Evolutionary conservation across 352 stramenopile species (phyloP).

Genomic region (Poterioochromonas sp.): DNA sequence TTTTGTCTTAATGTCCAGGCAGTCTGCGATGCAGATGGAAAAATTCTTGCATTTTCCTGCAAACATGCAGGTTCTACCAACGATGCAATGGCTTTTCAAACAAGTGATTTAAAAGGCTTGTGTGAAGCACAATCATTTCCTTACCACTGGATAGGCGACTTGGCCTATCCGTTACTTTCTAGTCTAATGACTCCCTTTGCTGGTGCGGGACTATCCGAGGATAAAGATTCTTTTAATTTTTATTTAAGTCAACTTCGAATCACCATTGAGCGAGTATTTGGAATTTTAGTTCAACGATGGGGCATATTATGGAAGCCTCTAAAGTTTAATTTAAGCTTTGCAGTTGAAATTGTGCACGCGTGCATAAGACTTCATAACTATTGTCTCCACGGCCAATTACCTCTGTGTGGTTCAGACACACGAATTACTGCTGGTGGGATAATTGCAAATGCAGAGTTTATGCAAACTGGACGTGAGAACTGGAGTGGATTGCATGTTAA

Average conservation of each 20-base stretch:
- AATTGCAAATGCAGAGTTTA: no score
- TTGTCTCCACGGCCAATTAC: background rate
- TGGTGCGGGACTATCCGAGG: background rate
- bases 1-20: constrained; percentile 36
- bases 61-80: background rate
- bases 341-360: constrained; percentile 12
- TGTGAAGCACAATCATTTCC: background rate
- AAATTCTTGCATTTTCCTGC: constrained; percentile 18
- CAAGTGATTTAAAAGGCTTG: background rate
- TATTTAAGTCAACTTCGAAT: background rate
- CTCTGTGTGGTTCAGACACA: background rate
- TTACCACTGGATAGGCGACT: constrained; percentile 3
- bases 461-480: no score
- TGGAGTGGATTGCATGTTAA: no score
- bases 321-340: background rate
- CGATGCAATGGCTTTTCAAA: background rate
- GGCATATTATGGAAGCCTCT: constrained; percentile 8
- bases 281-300: constrained; percentile 22
- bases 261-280: constrained; percentile 11
- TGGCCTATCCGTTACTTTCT: background rate
- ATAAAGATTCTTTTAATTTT: constrained; percentile 12
- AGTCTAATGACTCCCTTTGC: background rate
- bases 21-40: constrained; percentile 10
- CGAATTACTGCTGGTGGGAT: no score
- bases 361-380: background rate